Percentiles rank a stretch among this genome's conserved stretches.
These are phyloP conservation scores for Trichosporon sp. DNA, from an alignment of 1,284 basidiomycete species.

Conservation along the genomic window DNA sequence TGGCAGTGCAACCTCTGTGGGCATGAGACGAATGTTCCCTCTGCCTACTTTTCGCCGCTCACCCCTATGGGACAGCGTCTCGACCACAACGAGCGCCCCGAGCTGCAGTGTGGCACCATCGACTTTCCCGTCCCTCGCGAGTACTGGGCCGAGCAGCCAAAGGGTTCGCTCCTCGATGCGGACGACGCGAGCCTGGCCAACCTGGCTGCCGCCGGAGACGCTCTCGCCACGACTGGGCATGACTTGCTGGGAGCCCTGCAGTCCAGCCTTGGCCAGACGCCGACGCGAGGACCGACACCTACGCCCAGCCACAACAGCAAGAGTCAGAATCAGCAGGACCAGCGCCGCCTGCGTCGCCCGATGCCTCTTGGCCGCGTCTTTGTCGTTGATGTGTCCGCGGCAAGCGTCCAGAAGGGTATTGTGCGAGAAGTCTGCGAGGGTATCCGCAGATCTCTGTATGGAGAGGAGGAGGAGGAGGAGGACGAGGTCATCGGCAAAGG, in stretches of 20 bases:
- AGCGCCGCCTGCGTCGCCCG: conserved; percentile 62
- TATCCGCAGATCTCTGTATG: conserved; percentile 71
- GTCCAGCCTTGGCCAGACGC: conserved; percentile 45
- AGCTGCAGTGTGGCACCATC: conserved; percentile 86
- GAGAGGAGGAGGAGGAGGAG: conserved; percentile 59
- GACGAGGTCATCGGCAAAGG: conserved; percentile 55
- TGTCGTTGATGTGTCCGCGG: conserved; percentile 79
- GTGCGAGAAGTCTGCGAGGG: conserved; percentile 70
- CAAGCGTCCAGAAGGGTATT: conserved; percentile 73
- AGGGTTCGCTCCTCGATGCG: conserved; percentile 60
- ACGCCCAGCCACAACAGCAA: conserved; percentile 41
- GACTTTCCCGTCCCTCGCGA: conserved; percentile 84
- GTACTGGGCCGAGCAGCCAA: conserved; percentile 77
- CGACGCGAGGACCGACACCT: conserved; percentile 54
- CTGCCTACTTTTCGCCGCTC: conserved; percentile 84
- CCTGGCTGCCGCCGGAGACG: conserved; percentile 42
- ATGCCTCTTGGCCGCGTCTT: conserved; percentile 79
- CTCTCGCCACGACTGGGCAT: conserved; percentile 48
- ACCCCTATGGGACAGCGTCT: conserved; percentile 78
- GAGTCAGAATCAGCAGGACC: conserved; percentile 41
- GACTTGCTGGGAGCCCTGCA: conserved; percentile 53
- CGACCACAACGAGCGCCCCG: conserved; percentile 80
- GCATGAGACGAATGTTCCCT: conserved; percentile 75
- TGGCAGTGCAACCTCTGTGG: conserved; percentile 95
- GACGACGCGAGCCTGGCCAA: conserved; percentile 61